phyloP scores from a whole-genome alignment of 495 filamentous ascomycete species.

The Ascodesmis nigricans region DNA sequence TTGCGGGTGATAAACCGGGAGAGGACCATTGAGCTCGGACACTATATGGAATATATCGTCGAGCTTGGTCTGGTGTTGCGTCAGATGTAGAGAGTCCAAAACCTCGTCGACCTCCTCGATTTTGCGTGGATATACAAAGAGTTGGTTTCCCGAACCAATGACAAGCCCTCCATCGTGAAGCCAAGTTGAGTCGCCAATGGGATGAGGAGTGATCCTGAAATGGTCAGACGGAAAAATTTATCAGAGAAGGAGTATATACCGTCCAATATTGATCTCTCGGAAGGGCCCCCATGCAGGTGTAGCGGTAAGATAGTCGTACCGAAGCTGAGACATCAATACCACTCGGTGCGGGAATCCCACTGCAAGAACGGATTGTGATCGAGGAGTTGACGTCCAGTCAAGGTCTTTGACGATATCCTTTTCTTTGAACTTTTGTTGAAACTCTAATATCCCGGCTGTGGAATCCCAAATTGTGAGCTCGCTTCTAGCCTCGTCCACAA shows the following conservation, averaged over 20 bases:
- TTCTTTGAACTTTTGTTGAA: slow-evolving; percentile 41
- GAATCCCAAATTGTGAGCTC: slow-evolving; percentile 84
- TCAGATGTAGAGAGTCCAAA: slow-evolving; percentile 20
- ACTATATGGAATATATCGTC: slow-evolving; percentile 62
- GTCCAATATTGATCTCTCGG: slow-evolving; percentile 55
- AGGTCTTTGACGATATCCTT: slow-evolving; percentile 64
- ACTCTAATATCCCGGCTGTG: slow-evolving; percentile 59
- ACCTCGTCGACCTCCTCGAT: slow-evolving; percentile 40
- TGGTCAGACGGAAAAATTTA: not conserved
- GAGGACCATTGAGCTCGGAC: slow-evolving; percentile 58
- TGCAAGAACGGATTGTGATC: slow-evolving; percentile 73
- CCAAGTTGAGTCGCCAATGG: slow-evolving; percentile 87
- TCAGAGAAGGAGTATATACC: slow-evolving; percentile 23
- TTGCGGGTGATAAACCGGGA: slow-evolving; percentile 86
- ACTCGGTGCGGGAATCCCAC: slow-evolving; percentile 78
- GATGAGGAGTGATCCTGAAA: slow-evolving; percentile 60
- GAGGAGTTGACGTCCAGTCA: slow-evolving; percentile 87
- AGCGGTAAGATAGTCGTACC: slow-evolving; percentile 79
- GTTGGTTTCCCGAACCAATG: slow-evolving; percentile 74
- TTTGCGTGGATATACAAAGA: slow-evolving; percentile 66
- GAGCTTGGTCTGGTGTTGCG: slow-evolving; percentile 21
- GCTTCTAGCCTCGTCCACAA: slow-evolving; percentile 52
- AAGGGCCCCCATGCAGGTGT: slow-evolving; percentile 79
- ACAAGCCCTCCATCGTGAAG: slow-evolving; percentile 60
- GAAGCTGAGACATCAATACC: slow-evolving; percentile 67